Evolutionary conservation across 495 filamentous ascomycete genomes (phyloP), one percentile per base, ranked within the genome.

Genomic region (Cercophora scortea): DNA sequence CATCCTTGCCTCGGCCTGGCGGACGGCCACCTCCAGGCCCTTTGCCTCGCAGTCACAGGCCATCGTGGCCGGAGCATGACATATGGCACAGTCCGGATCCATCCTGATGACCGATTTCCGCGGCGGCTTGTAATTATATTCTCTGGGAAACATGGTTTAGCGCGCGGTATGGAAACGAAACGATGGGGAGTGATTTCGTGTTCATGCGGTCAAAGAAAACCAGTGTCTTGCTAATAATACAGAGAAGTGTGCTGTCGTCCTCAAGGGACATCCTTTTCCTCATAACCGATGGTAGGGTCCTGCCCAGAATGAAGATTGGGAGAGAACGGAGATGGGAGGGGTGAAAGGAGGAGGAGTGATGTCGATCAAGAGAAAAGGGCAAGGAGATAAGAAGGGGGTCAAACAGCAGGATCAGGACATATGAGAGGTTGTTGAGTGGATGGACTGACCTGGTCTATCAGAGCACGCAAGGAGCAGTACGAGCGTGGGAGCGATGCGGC

Each of bases 51-150:
- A 86, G 53, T 83, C 83, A 69, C 84, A 87, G 57, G 77, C 74
- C 56, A 75, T 68, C 36, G 76, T 69, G 42, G 82, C 79, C 46
- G 84, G 81, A 59, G 76, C 75, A 66, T 79, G 77, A 66, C 84
- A 87, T 50, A 87, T 85, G 42, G 83, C 83, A 69, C 84, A 87
- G 69, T 85, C 83, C 39, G 84, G 84, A 53, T 84, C 81, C 79
- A 83, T 80, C 64, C 66, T 77, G 66, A 78, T 69, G 64, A 75
- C 58, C 55, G 73, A 65, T 70, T 75, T 76, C 56, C 70, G 65
- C 52, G 59, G 57, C 52, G 59, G 57, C 57, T 71, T 74, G 41
- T 56, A 51, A 43, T 67, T 62, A 46, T 60, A 55, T 47, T 76
- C 69, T 67, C 69, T 74, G 65, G 68, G 58, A 70, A 72, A 74